Conservation (phyloP, 352 stramenopile species). For the Pythium dissotocum region DNA sequence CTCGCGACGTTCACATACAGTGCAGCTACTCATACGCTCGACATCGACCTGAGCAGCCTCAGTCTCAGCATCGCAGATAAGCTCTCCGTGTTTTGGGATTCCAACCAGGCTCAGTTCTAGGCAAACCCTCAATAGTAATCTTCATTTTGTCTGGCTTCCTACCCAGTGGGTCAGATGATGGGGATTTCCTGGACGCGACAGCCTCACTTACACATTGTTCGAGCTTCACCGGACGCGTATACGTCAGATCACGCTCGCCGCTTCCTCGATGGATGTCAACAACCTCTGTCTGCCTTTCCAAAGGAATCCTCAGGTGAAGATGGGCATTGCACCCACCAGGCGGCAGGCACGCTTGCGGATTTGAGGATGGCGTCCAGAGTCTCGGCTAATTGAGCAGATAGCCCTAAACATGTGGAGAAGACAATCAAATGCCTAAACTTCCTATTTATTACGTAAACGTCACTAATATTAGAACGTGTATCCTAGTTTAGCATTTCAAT, state of each 20-base stretch:
- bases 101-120: constrained; percentile 1
- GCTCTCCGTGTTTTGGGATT: constrained; percentile 19
- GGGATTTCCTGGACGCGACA: no score
- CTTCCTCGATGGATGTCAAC: background rate
- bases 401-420: background rate
- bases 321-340: background rate
- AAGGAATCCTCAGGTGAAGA: background rate
- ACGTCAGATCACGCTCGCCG: background rate
- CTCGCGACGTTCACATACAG: constrained; percentile 14
- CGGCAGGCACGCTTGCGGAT: background rate
- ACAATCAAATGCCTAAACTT: background rate
- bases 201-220: no score
- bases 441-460: no score
- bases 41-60: constrained; percentile 29
- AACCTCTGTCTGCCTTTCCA: background rate
- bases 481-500: background rate
- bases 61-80: constrained; percentile 26
- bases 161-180: background rate
- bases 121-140: no score
- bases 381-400: background rate
- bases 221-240: no score
- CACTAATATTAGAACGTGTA: background rate
- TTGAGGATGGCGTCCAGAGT: background rate
- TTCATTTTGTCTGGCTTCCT: background rate
- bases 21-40: constrained; percentile 23